phyloP scores from a whole-genome alignment of 1,284 basidiomycete genomes.

The Trichosporon ovoides region DNA sequence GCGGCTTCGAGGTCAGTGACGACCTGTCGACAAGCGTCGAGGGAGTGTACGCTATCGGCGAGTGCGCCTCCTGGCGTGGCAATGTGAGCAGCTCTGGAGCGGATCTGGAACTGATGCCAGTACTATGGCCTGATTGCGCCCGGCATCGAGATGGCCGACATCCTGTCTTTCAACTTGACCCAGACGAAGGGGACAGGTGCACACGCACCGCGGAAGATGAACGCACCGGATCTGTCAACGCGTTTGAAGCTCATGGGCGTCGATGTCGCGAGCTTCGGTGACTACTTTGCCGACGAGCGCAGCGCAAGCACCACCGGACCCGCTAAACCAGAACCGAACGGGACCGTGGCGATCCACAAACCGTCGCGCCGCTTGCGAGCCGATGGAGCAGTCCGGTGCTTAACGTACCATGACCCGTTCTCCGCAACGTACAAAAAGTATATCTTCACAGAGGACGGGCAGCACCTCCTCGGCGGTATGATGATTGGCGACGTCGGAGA shows the following conservation, averaged over 20 bases:
- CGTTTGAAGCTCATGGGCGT: slow-evolving; percentile 69
- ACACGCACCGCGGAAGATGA: slow-evolving; percentile 57
- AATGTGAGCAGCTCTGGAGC: slow-evolving; percentile 46
- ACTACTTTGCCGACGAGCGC: slow-evolving; percentile 61
- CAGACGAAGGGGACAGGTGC: slow-evolving; percentile 48
- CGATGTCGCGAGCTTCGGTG: slow-evolving; percentile 57
- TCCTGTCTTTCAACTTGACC: slow-evolving; percentile 66
- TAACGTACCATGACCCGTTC: slow-evolving; percentile 68
- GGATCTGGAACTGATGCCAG: no score
- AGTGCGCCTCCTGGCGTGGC: slow-evolving; percentile 65
- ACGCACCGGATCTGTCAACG: slow-evolving; percentile 58
- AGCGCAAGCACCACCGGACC: neutral
- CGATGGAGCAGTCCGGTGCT: slow-evolving; percentile 57
- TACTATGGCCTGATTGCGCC: slow-evolving; percentile 37
- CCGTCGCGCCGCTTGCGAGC: slow-evolving; percentile 6
- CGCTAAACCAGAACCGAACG: neutral
- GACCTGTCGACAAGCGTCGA: slow-evolving; percentile 56
- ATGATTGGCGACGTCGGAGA: slow-evolving; percentile 72
- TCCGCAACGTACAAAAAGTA: slow-evolving; percentile 68
- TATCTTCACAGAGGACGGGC: slow-evolving; percentile 67
- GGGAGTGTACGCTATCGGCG: slow-evolving; percentile 67
- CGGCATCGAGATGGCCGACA: slow-evolving; percentile 66
- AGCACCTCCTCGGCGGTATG: slow-evolving; percentile 69
- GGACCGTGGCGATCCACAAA: neutral
- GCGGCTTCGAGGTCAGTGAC: slow-evolving; percentile 61